Evolutionary conservation across 208 protist genomes (phyloP).

Genomic region (Trypanosoma congolense): DNA sequence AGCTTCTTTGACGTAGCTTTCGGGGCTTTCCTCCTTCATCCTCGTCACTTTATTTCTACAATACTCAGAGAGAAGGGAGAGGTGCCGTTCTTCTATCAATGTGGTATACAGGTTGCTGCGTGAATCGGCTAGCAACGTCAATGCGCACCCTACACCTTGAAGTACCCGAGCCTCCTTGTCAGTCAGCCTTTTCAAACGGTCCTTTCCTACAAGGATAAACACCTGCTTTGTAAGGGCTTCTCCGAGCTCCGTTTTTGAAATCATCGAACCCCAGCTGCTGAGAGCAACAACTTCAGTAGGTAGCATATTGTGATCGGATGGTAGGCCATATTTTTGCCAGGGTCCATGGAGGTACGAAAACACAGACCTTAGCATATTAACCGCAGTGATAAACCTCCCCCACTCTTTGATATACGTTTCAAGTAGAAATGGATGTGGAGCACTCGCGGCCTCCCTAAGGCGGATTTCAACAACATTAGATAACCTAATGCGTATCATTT

Average conservation of each 20-base stretch:
- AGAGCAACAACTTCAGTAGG: constrained; percentile 66
- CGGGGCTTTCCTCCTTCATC: constrained; percentile 32
- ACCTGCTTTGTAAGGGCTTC: constrained; percentile 36
- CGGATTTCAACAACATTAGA: constrained; percentile 1
- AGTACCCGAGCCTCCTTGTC: constrained; percentile 45
- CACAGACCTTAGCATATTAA: constrained; percentile 57
- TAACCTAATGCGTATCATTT: constrained; percentile 65
- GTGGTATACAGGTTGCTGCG: constrained; percentile 44
- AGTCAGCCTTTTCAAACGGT: constrained; percentile 29
- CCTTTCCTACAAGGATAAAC: constrained; percentile 32
- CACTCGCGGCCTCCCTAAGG: constrained; percentile 22
- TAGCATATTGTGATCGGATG: constrained; percentile 59
- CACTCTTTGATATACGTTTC: constrained; percentile 53
- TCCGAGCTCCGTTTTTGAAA: constrained; percentile 27
- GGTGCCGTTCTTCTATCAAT: constrained; percentile 61
- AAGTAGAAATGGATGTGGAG: constrained; percentile 26
- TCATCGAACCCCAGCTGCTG: constrained; percentile 50
- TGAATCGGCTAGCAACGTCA: constrained; percentile 50
- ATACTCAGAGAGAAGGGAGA: constrained; percentile 30
- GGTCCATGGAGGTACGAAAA: constrained; percentile 83
- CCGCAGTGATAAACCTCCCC: constrained; percentile 56
- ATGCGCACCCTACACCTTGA: constrained; percentile 57
- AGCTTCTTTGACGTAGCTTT: constrained; percentile 41
- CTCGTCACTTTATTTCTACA: constrained; percentile 29
- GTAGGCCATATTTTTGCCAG: constrained; percentile 74